Percentiles rank a stretch among this genome's conserved stretches.
Conservation (phyloP, 768 basidiomycete species). For the Pleurotus tuber-regium region DNA sequence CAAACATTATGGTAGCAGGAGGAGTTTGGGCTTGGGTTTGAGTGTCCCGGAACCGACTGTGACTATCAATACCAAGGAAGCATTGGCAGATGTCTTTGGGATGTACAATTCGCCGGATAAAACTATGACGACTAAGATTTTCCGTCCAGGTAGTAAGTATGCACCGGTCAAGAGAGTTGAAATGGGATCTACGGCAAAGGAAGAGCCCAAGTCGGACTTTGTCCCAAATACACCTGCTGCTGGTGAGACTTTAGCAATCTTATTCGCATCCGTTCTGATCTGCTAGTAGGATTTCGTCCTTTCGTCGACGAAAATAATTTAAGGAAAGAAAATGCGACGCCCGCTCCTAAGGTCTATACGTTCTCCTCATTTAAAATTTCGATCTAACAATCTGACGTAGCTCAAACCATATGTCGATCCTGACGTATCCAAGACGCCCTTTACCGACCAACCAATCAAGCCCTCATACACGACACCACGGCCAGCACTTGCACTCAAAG, state of each 20-base stretch:
- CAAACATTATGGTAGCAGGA: constrained; percentile 38
- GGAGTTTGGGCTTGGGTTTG: constrained; percentile 37
- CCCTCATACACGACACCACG: constrained; percentile 25
- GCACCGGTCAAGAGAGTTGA: constrained; percentile 70
- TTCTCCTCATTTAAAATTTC: constrained; percentile 13
- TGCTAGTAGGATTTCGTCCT: constrained; percentile 55
- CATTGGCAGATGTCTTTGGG: constrained; percentile 89
- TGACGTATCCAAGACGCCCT: constrained; percentile 44
- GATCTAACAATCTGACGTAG: constrained; percentile 29
- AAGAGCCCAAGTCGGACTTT: constrained; percentile 38
- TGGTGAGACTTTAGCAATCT: constrained; percentile 18
- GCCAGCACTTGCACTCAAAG: constrained; percentile 51
- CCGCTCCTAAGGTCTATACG: constrained; percentile 34
- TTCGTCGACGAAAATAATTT: constrained; percentile 63
- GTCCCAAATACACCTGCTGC: constrained; percentile 36
- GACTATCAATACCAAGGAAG: constrained; percentile 96
- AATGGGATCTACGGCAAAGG: constrained; percentile 42
- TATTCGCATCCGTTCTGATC: constrained; percentile 12
- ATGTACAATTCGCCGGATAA: constrained; percentile 95
- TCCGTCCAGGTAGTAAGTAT: constrained; percentile 64
- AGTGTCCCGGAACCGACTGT: constrained; percentile 72
- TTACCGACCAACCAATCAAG: constrained; percentile 12
- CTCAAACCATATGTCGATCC: constrained; percentile 67
- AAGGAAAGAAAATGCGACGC: constrained; percentile 38
- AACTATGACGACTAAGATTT: constrained; percentile 45